phyloP scores from a whole-genome alignment of 352 stramenopile species.

The Phytophthora quininea region DNA sequence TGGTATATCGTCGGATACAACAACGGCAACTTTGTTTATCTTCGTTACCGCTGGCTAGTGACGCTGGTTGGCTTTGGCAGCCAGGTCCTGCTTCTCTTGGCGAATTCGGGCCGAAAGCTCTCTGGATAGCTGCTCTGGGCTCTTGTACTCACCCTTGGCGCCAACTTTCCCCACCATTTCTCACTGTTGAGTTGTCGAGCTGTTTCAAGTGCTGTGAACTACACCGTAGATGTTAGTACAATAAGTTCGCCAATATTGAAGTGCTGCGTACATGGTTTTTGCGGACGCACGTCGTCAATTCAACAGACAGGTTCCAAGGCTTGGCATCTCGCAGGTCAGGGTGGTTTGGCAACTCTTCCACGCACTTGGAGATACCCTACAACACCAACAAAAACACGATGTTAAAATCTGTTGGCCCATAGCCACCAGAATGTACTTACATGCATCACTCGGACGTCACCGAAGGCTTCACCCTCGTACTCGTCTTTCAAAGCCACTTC shows the following conservation, averaged over 20 bases:
- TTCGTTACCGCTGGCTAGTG: slow-evolving; percentile 1
- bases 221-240: slow-evolving; percentile 8
- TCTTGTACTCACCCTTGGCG: slow-evolving; percentile 51
- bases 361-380: slow-evolving; percentile 73
- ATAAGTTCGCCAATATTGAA: slow-evolving; percentile 25
- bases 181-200: slow-evolving; percentile 45
- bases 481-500: slow-evolving; percentile 70
- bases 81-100: slow-evolving; percentile 48
- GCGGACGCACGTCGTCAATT: slow-evolving; percentile 45
- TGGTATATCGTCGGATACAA: background rate
- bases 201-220: slow-evolving; percentile 45
- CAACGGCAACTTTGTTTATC: background rate
- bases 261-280: slow-evolving; percentile 51
- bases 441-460: slow-evolving; percentile 70
- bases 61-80: slow-evolving; percentile 19
- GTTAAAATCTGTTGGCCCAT: background rate
- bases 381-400: background rate
- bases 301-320: slow-evolving; percentile 72
- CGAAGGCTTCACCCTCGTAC: slow-evolving; percentile 68
- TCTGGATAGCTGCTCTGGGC: slow-evolving; percentile 56
- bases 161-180: slow-evolving; percentile 57
- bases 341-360: slow-evolving; percentile 80
- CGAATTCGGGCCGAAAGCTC: slow-evolving; percentile 53
- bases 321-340: slow-evolving; percentile 57
- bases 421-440: slow-evolving; percentile 21